Base-by-base conservation (phyloP, 306 rosid genomes). In the Gynostemma pentaphyllum region DNA sequence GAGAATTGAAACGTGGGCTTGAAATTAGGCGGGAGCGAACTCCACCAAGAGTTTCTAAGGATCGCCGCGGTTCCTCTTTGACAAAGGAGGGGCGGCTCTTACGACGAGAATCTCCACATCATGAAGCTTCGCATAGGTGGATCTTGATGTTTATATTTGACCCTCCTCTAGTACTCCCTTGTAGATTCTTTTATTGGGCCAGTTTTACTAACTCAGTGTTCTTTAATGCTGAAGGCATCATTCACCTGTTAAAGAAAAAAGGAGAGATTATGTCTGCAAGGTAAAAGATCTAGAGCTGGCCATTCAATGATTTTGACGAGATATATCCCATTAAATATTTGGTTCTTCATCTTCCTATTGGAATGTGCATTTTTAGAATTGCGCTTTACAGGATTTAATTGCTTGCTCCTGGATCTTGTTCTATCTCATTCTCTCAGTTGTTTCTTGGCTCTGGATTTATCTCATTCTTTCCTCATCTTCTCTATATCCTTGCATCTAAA, bases 241-340 rank as follows among this genome's bases (percentile, higher is more conserved):
- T 74, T 86, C 99, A 85, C 97, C 97, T 64, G 87, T 86, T 86
- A 88, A 84, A 86, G 99, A 92, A 76, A 92, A 88, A 83, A 77
- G 97, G 82, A 92, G 99, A 83, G 99, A 88, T 62, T 92, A 88
- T 92, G 84, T 84, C 89, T 88, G 97, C 97, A 92, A 92, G 99
- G 99, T 92, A 91, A 92, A 71, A 69, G 68, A 82, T 72, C 68
- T 67, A 76, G 77, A 79, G 79, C 71, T 81, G 59, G 79, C 75
- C 76, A 66, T 73, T 79, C 68, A 80, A 74, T 82, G 76, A 70
- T 84, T 66, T 70, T 78, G 70, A 77, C 76, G 75, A 77, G 82
- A 50, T 47, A 45, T 53, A 51, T 64, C 54, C 68, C 52, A 44
- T 75, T 75, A 70, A 75, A 48, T 70, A 49, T 59, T 74, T 70